Evolutionary conservation across 805 yeast genomes (phyloP), one percentile per base, ranked within the genome.

Genomic region (Barnettozyma californica): DNA sequence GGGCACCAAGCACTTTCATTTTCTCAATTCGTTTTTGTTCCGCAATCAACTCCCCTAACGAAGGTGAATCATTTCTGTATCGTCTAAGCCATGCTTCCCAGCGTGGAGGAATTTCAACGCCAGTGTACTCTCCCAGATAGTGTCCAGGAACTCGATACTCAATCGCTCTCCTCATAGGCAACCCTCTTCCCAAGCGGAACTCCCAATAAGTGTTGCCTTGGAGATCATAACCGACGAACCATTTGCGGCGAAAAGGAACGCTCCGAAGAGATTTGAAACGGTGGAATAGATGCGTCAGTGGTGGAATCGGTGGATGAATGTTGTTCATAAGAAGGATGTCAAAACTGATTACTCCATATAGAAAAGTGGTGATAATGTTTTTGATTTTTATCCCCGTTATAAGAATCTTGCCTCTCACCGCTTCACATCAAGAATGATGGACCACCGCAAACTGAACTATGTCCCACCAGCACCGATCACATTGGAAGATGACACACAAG

Each of bases 141-240:
- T 71, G 61, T 47, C 72, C 70, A 40, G 71, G 69, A 35, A 68
- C 64, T 37, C 66, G 62, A 11, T 88, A 87, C 48, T 83, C 81
- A 47, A 83, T 74, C 46, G 84, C 78, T 41, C 95, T 65, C 43
- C 95, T 71, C 49, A 82, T 64, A 23, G 65, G 68, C 55, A 79
- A 71, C 45, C 62, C 60, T 56, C 75, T 73, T 51, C 78, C 81
- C 23, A 77, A 68, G 45, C 74, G 72, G 64, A 84, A 81, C 62
- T 87, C 96, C 95, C 95, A 87, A 67, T 83, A 87, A 2, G 92
- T 81, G 63, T 87, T 87, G 2, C 94, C 95, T 36, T 80, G 81
- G n/a, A 88, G 70, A 60, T 87, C 95, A 60, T 85, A 87, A 2
- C 89, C 68, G 3, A 62, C 55, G 56, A 87, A 86, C 69, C 81